Evolutionary conservation across 495 filamentous ascomycete genomes (phyloP).

Genomic region (Annulohypoxylon maeteangense): DNA sequence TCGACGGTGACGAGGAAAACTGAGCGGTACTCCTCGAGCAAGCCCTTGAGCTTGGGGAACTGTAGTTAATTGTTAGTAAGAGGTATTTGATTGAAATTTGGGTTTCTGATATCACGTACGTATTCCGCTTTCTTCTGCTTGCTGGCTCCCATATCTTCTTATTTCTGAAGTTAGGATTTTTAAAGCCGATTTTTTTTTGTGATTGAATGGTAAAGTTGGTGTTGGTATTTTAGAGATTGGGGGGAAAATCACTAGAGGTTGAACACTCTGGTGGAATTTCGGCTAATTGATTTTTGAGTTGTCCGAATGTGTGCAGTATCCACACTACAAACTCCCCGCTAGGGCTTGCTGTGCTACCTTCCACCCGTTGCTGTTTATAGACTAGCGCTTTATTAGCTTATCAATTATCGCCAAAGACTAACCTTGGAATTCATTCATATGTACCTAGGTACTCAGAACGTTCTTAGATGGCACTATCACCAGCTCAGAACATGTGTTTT

Average conservation of each 20-base stretch:
- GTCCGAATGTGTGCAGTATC: slow-evolving; percentile 32
- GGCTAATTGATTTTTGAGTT: slow-evolving; percentile 46
- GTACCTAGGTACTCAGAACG: too few relatives aligned
- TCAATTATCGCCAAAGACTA: background rate
- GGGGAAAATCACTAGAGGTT: slow-evolving; percentile 24
- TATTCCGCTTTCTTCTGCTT: slow-evolving; percentile 92
- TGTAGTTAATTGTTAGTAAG: slow-evolving; percentile 5
- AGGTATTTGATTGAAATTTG: slow-evolving; percentile 1
- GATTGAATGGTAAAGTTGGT: slow-evolving; percentile 33
- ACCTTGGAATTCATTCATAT: background rate
- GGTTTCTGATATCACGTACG: slow-evolving; percentile 42
- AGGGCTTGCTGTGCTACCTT: slow-evolving; percentile 25
- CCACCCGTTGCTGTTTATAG: background rate
- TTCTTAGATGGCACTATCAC: too few relatives aligned
- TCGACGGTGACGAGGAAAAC: slow-evolving; percentile 98
- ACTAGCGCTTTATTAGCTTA: background rate
- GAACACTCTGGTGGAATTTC: slow-evolving; percentile 37
- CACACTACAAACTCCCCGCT: slow-evolving; percentile 26
- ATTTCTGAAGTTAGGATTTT: slow-evolving; percentile 92
- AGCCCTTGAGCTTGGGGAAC: slow-evolving; percentile 97
- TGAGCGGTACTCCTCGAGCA: slow-evolving; percentile 90
- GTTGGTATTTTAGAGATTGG: slow-evolving; percentile 23
- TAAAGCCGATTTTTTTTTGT: slow-evolving; percentile 85
- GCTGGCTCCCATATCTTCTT: slow-evolving; percentile 99
- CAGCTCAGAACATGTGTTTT: too few relatives aligned